Percentiles rank a stretch among this genome's conserved stretches.
Evolutionary conservation across 768 basidiomycete genomes (phyloP).

Genomic region (Sporobolomyces phaffii): DNA sequence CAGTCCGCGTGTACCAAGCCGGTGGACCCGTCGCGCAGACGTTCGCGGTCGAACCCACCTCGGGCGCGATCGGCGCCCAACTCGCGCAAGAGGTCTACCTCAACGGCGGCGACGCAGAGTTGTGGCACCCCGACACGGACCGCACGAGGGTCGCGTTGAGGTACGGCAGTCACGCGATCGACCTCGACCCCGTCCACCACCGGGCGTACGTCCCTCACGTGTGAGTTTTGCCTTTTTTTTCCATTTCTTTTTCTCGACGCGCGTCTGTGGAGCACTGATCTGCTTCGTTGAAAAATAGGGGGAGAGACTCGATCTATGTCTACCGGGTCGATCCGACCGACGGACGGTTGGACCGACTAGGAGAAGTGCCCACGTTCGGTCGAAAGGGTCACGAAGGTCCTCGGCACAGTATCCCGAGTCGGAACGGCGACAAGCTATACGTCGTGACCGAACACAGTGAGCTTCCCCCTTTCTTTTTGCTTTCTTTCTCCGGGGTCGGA

Average conservation of each 20-base stretch:
- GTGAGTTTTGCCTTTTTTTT: conserved; percentile 25
- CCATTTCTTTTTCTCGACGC: too few species aligned
- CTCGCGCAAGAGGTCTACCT: conserved; percentile 42
- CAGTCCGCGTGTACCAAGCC: conserved; percentile 38
- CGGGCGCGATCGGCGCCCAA: conserved; percentile 38
- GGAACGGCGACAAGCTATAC: conserved; percentile 38
- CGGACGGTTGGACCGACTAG: conserved; percentile 33
- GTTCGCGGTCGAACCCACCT: conserved; percentile 10
- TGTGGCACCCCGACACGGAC: conserved; percentile 35
- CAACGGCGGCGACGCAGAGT: conserved; percentile 29
- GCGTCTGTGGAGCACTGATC: neutral
- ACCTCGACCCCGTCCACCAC: conserved; percentile 26
- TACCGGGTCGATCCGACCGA: conserved; percentile 34
- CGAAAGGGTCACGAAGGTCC: conserved; percentile 39
- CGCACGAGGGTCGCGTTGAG: conserved; percentile 43
- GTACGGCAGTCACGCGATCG: conserved; percentile 43
- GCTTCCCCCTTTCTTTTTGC: neutral
- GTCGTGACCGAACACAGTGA: conserved; percentile 43
- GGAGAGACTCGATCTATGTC: conserved; percentile 39
- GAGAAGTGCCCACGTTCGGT: conserved; percentile 30
- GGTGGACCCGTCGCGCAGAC: conserved; percentile 44
- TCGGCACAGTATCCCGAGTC: conserved; percentile 39
- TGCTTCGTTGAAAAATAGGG: conserved; percentile 2
- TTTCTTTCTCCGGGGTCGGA: too few species aligned
- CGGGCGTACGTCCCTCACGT: conserved; percentile 42